Percentiles rank a stretch among this genome's conserved stretches.
Evolutionary conservation across 2,329 filamentous ascomycete species (phyloP).

Genomic region (Fusarium virguliforme): DNA sequence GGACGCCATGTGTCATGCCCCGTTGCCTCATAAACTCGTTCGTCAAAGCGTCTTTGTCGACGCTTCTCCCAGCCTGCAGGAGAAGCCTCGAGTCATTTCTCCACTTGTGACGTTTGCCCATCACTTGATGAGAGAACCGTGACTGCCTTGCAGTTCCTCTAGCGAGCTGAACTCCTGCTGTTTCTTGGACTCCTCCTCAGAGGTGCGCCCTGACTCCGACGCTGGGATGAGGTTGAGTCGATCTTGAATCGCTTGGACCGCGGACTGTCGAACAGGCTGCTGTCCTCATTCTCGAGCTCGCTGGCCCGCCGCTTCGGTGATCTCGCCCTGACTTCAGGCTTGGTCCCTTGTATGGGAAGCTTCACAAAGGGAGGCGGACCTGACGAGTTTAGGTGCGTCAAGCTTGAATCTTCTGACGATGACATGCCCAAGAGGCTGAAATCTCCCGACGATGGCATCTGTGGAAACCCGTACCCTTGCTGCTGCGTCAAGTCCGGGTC

Average conservation of each 20-base stretch:
- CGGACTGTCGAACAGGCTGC: constrained; percentile 16
- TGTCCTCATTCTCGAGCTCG: constrained; percentile 13
- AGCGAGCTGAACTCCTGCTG: constrained; percentile 20
- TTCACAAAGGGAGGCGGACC: background rate
- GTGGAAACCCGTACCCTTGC: background rate
- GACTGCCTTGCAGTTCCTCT: constrained; percentile 7
- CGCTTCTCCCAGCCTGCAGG: constrained; percentile 30
- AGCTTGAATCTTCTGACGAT: background rate
- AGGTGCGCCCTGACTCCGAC: constrained; percentile 19
- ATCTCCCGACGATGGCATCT: background rate
- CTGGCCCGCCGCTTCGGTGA: constrained; percentile 17
- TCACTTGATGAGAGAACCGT: constrained; percentile 8
- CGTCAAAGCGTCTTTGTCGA: constrained; percentile 23
- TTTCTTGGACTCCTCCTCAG: constrained; percentile 29
- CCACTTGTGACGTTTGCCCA: background rate
- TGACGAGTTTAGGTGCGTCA: background rate
- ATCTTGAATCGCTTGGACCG: constrained; percentile 10
- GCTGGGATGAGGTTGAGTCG: background rate
- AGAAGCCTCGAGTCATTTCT: constrained; percentile 6
- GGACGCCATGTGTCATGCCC: background rate
- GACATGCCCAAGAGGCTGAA: background rate
- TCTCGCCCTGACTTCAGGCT: background rate
- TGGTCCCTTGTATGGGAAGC: background rate
- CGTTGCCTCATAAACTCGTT: constrained; percentile 3
- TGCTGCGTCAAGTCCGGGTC: background rate